phyloP scores from a whole-genome alignment of 768 basidiomycete genomes.

The Rhodotorula graminis region DNA sequence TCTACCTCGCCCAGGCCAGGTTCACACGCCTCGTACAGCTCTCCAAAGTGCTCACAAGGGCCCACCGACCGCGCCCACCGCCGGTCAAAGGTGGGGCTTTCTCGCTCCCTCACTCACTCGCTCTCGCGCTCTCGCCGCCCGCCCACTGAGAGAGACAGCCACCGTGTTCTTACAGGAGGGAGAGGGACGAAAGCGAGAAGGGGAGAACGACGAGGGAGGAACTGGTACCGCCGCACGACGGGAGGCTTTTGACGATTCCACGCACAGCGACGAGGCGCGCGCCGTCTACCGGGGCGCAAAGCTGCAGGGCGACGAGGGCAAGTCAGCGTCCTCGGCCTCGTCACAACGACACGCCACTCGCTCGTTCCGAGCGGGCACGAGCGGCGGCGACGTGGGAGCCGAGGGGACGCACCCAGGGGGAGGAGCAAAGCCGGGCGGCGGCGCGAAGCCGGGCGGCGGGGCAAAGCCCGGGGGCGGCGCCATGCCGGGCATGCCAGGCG shows the following conservation, averaged over 20 bases:
- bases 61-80: too few species aligned
- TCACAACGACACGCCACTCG: background rate
- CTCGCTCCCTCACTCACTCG: too few species aligned
- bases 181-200: too few species aligned
- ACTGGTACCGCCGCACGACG: too few species aligned
- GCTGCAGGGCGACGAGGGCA: background rate
- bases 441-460: slow-evolving; percentile 18
- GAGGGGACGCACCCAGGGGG: slow-evolving; percentile 67
- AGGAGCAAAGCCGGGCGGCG: slow-evolving; percentile 23
- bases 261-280: rapidly evolving
- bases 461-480: slow-evolving; percentile 67
- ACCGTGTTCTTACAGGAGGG: background rate
- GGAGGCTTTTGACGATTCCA: background rate
- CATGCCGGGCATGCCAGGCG: slow-evolving; percentile 57
- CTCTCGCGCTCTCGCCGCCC: too few species aligned
- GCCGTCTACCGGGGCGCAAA: slow-evolving; percentile 1
- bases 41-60: too few species aligned
- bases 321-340: background rate
- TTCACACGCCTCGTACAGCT: too few species aligned
- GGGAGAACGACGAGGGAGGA: background rate
- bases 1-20: too few species aligned
- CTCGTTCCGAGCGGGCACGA: background rate
- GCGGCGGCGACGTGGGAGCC: too few species aligned
- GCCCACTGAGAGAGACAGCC: background rate
- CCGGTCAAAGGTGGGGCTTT: too few species aligned